Evolutionary conservation across 2,329 filamentous ascomycete genomes (phyloP).

Genomic region (Biscogniauxia sp.): DNA sequence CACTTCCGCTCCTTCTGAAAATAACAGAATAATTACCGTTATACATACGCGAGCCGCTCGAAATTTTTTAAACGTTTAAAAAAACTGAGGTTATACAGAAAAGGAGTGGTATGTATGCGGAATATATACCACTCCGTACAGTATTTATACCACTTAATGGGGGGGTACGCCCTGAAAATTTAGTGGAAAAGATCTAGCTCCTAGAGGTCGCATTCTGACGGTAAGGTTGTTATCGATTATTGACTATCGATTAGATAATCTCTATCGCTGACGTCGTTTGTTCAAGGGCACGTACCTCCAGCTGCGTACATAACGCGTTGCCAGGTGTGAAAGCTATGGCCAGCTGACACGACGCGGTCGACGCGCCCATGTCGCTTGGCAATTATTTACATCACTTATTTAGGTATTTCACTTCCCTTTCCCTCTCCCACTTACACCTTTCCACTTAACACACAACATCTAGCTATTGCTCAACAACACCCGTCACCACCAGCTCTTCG

Average conservation of each 20-base stretch:
- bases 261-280: background rate
- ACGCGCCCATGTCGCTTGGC: slow-evolving; percentile 3
- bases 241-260: background rate
- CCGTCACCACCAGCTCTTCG: slow-evolving; percentile 18
- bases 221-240: background rate
- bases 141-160: too few relatives aligned
- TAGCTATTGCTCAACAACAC: slow-evolving; percentile 23
- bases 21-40: too few relatives aligned
- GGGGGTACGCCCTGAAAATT: too few relatives aligned
- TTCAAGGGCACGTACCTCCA: background rate
- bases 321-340: background rate
- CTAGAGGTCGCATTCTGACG: too few relatives aligned
- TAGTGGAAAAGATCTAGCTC: too few relatives aligned
- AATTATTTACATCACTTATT: slow-evolving; percentile 10
- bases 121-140: too few relatives aligned
- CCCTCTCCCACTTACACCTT: slow-evolving; percentile 3
- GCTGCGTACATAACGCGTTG: background rate
- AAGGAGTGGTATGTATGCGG: too few relatives aligned
- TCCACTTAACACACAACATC: slow-evolving; percentile 1
- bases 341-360: slow-evolving; percentile 11
- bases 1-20: too few relatives aligned
- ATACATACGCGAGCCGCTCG: too few relatives aligned
- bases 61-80: too few relatives aligned
- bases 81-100: too few relatives aligned
- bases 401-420: slow-evolving; percentile 6